Evolutionary conservation across 2,329 filamentous ascomycete genomes (phyloP).

Genomic region (Sporothrix brunneoviolacea): DNA sequence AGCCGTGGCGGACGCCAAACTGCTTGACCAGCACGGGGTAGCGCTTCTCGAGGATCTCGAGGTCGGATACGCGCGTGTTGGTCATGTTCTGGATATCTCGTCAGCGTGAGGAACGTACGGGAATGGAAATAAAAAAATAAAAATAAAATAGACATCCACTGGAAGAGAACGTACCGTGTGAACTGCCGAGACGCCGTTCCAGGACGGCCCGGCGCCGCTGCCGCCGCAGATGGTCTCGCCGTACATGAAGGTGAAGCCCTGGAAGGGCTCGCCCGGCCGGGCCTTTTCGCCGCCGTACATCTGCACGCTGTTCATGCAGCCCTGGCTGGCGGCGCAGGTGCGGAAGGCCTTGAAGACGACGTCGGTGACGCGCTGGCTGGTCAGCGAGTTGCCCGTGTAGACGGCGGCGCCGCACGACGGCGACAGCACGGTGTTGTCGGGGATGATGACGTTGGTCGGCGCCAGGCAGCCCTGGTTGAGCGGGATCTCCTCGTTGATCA

Average conservation of each 20-base stretch:
- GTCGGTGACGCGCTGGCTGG: conserved; percentile 29
- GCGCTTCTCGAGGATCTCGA: conserved; percentile 30
- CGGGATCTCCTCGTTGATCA: conserved; percentile 30
- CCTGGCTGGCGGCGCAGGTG: conserved; percentile 24
- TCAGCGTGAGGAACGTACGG: no score
- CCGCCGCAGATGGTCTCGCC: conserved; percentile 30
- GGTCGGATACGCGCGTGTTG: conserved; percentile 28
- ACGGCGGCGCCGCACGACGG: conserved; percentile 23
- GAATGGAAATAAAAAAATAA: no score
- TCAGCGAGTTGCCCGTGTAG: conserved; percentile 36
- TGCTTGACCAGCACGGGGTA: conserved; percentile 28
- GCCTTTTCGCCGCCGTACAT: conserved; percentile 22
- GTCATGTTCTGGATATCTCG: no score
- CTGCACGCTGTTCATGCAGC: conserved; percentile 27
- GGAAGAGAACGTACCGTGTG: no score
- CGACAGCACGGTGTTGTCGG: conserved; percentile 27
- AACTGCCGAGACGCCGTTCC: conserved; percentile 25
- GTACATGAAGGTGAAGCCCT: no score
- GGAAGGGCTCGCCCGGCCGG: no score
- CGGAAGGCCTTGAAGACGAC: conserved; percentile 27
- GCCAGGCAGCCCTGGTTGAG: conserved; percentile 34
- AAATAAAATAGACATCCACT: no score
- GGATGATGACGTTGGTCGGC: conserved; percentile 29
- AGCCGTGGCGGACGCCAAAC: conserved; percentile 25
- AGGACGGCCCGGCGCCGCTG: conserved; percentile 26